Conservation (phyloP, 2,329 filamentous ascomycete genomes). For the Claviceps paspali region DNA sequence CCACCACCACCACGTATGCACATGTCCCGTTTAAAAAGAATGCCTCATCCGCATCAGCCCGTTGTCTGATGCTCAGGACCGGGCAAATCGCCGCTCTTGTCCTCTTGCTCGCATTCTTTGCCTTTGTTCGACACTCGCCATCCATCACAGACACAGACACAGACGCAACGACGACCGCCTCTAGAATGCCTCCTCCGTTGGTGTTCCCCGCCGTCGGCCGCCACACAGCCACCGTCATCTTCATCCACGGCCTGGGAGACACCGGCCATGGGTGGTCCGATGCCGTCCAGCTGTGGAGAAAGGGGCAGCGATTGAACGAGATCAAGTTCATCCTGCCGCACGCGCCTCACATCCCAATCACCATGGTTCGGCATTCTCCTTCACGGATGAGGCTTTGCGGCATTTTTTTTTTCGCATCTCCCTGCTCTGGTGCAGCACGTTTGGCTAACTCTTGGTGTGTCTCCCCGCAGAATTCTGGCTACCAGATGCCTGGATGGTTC, state of each 20-base stretch:
- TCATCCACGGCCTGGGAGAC: conserved; percentile 85
- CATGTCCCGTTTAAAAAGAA: background rate
- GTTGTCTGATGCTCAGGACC: conserved; percentile 1
- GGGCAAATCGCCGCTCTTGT: background rate
- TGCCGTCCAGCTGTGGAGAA: conserved; percentile 76
- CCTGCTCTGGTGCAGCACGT: background rate
- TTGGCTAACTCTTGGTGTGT: background rate
- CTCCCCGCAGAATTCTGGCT: conserved; percentile 51
- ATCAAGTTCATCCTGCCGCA: conserved; percentile 92
- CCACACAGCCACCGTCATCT: conserved; percentile 91
- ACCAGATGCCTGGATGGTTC: conserved; percentile 78
- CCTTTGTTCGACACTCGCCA: background rate
- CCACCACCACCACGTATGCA: no score
- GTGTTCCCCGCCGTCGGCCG: conserved; percentile 64
- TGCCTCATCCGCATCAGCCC: background rate
- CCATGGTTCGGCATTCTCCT: conserved; percentile 27
- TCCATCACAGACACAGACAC: no score
- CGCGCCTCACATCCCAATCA: conserved; percentile 74
- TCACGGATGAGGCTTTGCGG: no score
- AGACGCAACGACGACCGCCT: conserved; percentile 6
- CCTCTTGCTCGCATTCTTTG: background rate
- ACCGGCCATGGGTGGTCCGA: conserved; percentile 64
- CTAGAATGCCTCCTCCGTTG: no score
- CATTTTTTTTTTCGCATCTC: background rate
- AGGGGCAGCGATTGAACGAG: conserved; percentile 65